These are phyloP conservation scores for Senna siamea DNA, from an alignment of 306 rosid species.

Conservation along the genomic window DNA sequence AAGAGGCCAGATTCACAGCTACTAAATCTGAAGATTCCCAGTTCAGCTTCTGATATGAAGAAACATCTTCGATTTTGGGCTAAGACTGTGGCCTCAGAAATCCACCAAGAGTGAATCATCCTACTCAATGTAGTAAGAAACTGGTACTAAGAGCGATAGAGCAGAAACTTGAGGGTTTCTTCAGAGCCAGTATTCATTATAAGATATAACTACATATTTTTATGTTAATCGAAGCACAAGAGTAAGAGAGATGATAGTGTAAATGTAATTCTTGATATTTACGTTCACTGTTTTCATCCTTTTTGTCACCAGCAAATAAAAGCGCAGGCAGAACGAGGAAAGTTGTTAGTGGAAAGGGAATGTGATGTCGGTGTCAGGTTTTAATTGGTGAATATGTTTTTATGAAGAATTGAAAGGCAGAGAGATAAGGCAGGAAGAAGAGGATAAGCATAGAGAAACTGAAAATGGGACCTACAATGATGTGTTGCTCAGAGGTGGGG, in stretches of 20 bases:
- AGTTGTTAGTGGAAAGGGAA: constrained; percentile 17
- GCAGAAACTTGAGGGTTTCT: neutral
- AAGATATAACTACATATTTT: constrained; percentile 1
- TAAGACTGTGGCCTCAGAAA: constrained; percentile 70
- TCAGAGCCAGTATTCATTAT: neutral
- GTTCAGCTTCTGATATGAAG: constrained; percentile 74
- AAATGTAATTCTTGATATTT: neutral
- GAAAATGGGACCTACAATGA: constrained; percentile 16
- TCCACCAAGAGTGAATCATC: constrained; percentile 50
- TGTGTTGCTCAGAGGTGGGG: constrained; percentile 32
- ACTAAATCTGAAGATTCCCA: constrained; percentile 57
- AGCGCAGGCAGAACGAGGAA: neutral
- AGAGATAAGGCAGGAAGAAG: constrained; percentile 36
- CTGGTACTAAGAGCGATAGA: neutral
- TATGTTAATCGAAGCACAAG: constrained; percentile 13
- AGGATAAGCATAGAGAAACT: neutral
- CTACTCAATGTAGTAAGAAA: neutral
- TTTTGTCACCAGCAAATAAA: constrained; percentile 31
- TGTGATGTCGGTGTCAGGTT: neutral
- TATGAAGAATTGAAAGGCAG: constrained; percentile 8
- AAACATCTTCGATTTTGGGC: constrained; percentile 78
- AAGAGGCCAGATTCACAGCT: constrained; percentile 67
- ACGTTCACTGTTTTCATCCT: neutral
- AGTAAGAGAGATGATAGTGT: constrained; percentile 6
- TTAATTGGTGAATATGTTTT: constrained; percentile 9